These are phyloP conservation scores for Phytophthora cactorum DNA, from an alignment of 352 stramenopile species.

Conservation along the genomic window DNA sequence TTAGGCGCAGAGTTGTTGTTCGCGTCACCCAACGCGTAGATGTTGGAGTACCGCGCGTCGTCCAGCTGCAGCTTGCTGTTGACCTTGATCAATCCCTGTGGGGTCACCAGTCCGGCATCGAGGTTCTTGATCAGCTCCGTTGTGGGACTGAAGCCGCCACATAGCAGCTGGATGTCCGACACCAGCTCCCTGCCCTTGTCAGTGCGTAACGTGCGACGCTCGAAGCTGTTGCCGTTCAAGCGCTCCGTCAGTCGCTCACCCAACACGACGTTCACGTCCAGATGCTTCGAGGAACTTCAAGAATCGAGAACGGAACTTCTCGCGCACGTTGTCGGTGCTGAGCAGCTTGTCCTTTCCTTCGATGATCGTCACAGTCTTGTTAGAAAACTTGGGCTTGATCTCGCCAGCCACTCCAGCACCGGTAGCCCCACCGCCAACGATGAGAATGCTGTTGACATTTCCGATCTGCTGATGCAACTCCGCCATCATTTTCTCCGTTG, in stretches of 20 bases:
- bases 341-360: constrained; percentile 46
- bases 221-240: constrained; percentile 44
- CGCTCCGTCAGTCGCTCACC: constrained; percentile 48
- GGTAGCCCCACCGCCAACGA: constrained; percentile 65
- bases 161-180: constrained; percentile 56
- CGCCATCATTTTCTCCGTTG: constrained; percentile 41
- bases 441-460: constrained; percentile 50
- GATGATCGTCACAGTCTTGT: constrained; percentile 65
- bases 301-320: constrained; percentile 58
- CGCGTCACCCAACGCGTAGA: constrained; percentile 60
- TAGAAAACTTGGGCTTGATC: constrained; percentile 60
- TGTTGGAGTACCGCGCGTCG: constrained; percentile 45
- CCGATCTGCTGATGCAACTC: constrained; percentile 53
- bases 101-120: constrained; percentile 42
- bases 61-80: constrained; percentile 57
- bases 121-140: constrained; percentile 46
- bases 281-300: constrained; percentile 36
- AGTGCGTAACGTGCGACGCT: constrained; percentile 50
- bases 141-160: constrained; percentile 45
- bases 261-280: constrained; percentile 56
- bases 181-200: constrained; percentile 56
- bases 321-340: constrained; percentile 36
- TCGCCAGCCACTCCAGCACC: constrained; percentile 65
- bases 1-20: constrained; percentile 58
- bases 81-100: constrained; percentile 49